These are phyloP conservation scores for Ophiocordyceps unilateralis DNA, from an alignment of 2,329 filamentous ascomycete species.

Conservation along the genomic window DNA sequence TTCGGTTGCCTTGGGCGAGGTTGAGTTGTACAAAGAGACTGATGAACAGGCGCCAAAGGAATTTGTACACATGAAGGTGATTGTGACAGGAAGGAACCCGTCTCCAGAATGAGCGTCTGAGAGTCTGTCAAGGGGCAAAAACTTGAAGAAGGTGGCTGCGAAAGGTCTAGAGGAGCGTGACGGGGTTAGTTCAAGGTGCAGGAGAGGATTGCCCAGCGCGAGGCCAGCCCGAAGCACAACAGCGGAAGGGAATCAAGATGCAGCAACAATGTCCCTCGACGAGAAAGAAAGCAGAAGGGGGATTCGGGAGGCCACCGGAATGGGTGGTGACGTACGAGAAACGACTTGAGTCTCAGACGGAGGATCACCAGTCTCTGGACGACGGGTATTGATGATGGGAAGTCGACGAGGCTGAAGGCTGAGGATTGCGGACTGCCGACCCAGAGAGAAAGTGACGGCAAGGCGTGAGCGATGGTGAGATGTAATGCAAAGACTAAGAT, in stretches of 20 bases:
- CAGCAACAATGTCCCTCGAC: not conserved
- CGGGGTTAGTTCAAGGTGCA: not conserved
- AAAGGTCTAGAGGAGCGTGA: not conserved
- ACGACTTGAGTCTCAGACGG: constrained; percentile 2
- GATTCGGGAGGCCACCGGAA: not conserved
- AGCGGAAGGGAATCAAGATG: too few species aligned
- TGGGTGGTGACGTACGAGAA: constrained; percentile 2
- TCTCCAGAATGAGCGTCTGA: too few species aligned
- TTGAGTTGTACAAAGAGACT: not conserved
- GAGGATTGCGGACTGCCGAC: not conserved
- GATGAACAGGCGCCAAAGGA: not conserved
- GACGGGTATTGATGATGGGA: not conserved
- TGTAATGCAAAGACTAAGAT: constrained; percentile 1
- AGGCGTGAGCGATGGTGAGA: not conserved
- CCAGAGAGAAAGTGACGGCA: not conserved
- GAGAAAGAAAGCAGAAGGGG: not conserved
- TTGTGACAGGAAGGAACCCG: too few species aligned
- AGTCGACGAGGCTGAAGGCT: not conserved
- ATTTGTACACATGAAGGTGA: not conserved
- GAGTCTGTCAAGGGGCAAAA: too few species aligned
- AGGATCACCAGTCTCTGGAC: not conserved
- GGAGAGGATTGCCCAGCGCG: not conserved
- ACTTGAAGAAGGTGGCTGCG: not conserved
- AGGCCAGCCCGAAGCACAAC: too few species aligned
- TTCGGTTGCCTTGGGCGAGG: not conserved